phyloP scores from a whole-genome alignment of 1,139 yeast genomes.

The Taphrina betulina region DNA sequence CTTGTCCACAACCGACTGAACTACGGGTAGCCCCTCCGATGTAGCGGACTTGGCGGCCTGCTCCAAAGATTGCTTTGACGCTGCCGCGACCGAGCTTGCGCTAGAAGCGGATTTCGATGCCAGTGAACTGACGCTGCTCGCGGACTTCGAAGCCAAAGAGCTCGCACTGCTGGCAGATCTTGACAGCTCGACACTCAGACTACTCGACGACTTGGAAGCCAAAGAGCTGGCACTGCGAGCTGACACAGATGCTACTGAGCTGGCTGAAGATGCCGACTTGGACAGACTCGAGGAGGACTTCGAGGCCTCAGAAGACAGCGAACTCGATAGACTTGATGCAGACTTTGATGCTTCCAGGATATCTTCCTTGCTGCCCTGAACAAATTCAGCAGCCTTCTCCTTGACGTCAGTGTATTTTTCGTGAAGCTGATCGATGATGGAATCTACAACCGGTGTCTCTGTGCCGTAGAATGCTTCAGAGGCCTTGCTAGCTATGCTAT shows the following conservation, averaged over 20 bases:
- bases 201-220: slow-evolving; percentile 14
- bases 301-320: slow-evolving; percentile 18
- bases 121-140: slow-evolving; percentile 7
- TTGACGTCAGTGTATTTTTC: slow-evolving; percentile 8
- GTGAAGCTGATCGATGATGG: neutral
- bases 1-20: slow-evolving; percentile 24
- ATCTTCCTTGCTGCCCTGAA: slow-evolving; percentile 19
- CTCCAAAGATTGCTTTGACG: neutral
- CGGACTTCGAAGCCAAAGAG: slow-evolving; percentile 6
- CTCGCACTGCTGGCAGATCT: slow-evolving; percentile 4
- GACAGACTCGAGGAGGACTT: slow-evolving; percentile 1
- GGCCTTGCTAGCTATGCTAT: slow-evolving; percentile 16
- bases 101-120: slow-evolving; percentile 12
- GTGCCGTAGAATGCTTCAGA: slow-evolving; percentile 22
- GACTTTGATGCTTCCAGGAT: slow-evolving; percentile 16
- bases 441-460: slow-evolving; percentile 16
- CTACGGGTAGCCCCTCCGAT: slow-evolving; percentile 5
- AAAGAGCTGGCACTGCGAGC: slow-evolving; percentile 3
- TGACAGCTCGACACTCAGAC: too few species aligned
- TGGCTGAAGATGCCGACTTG: slow-evolving; percentile 8
- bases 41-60: slow-evolving; percentile 2
- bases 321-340: slow-evolving; percentile 27
- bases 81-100: slow-evolving; percentile 5
- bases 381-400: slow-evolving; percentile 9
- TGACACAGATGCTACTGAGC: slow-evolving; percentile 7